Conservation (phyloP, 345 rosid species). For the Combretum micranthum region DNA sequence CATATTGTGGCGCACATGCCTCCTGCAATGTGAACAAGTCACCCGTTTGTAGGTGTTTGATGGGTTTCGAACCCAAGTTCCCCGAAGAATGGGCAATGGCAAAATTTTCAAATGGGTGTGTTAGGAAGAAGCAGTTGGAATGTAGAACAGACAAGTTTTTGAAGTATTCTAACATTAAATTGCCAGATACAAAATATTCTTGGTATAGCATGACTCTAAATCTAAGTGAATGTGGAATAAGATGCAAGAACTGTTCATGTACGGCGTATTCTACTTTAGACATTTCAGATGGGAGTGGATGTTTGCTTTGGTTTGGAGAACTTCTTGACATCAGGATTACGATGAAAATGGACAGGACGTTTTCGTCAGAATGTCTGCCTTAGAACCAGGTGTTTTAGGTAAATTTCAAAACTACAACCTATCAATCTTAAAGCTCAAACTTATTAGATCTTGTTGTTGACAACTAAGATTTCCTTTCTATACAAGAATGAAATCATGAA, state of each 20-base stretch:
- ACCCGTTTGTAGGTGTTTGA: conserved; percentile 32
- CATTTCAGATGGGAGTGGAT: conserved; percentile 20
- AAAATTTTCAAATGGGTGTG: conserved; percentile 26
- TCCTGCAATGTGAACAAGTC: conserved; percentile 25
- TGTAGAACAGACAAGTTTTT: conserved; percentile 31
- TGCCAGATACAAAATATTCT: conserved; percentile 33
- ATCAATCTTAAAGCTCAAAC: too few relatives aligned
- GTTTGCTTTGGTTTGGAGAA: conserved; percentile 9
- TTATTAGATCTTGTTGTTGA: too few relatives aligned
- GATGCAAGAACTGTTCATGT: conserved; percentile 41
- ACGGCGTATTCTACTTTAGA: conserved; percentile 36
- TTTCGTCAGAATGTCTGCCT: conserved; percentile 12
- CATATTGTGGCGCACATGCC: conserved; percentile 37
- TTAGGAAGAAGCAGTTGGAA: conserved; percentile 19
- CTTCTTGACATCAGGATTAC: conserved; percentile 10
- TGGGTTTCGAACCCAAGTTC: conserved; percentile 34
- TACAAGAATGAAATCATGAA: too few relatives aligned
- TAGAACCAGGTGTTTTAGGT: conserved; percentile 13
- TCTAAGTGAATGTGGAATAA: conserved; percentile 25
- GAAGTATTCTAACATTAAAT: conserved; percentile 20
- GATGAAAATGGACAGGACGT: conserved; percentile 10
- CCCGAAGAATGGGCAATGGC: conserved; percentile 12
- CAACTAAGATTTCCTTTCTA: too few relatives aligned
- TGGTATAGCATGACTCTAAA: conserved; percentile 19
- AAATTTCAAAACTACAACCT: too few relatives aligned